Evolutionary conservation across 345 rosid species (phyloP).

Genomic region (Hibiscus tridactylites): DNA sequence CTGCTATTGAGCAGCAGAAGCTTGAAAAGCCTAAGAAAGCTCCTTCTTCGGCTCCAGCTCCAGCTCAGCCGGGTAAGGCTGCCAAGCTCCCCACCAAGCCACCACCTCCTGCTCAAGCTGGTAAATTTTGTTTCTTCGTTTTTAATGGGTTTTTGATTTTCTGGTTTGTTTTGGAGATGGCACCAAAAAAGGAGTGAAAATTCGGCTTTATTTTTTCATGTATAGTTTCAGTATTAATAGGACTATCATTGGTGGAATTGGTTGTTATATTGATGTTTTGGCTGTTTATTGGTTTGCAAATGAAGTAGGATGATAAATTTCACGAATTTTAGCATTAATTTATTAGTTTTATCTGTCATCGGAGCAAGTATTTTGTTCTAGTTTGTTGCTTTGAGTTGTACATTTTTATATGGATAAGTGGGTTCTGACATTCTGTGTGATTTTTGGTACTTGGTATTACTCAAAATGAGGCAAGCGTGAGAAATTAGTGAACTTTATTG

Average conservation of each 20-base stretch:
- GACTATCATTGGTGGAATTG: neutral
- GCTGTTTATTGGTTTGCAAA: too few relatives aligned
- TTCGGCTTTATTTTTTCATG: neutral
- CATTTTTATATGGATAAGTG: neutral
- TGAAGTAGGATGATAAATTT: too few relatives aligned
- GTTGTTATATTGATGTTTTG: neutral
- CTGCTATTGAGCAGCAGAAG: constrained; percentile 33
- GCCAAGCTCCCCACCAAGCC: constrained; percentile 83
- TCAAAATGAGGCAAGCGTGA: neutral
- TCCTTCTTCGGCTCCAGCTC: constrained; percentile 25
- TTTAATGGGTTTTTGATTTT: neutral
- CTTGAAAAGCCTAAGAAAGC: constrained; percentile 59
- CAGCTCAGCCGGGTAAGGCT: constrained; percentile 35
- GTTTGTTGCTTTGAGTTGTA: neutral
- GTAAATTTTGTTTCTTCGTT: constrained; percentile 23
- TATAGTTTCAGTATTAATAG: too few relatives aligned
- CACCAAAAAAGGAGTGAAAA: neutral
- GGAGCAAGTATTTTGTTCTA: neutral
- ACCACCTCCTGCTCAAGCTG: constrained; percentile 68
- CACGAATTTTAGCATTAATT: too few relatives aligned
- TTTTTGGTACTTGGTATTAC: neutral
- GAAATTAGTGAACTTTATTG: neutral
- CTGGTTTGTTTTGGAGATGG: neutral
- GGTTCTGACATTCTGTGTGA: neutral
- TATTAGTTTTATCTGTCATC: neutral